Evolutionary conservation across 768 basidiomycete species (phyloP).

Genomic region (Ephemerocybe angulata): DNA sequence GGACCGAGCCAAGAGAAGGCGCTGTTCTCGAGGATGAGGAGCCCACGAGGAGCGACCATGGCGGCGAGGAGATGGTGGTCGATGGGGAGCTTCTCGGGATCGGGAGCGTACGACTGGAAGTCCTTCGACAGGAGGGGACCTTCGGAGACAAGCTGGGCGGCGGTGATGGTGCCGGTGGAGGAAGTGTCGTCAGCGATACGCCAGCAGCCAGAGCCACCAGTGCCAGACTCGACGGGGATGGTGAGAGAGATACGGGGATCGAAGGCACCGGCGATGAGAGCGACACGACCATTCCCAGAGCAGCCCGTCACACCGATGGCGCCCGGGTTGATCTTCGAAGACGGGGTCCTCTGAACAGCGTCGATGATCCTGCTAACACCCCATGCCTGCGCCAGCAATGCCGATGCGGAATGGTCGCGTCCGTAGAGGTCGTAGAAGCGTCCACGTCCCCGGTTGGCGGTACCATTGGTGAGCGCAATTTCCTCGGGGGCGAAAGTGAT

Average conservation of each 20-base stretch:
- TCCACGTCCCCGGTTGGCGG: slow-evolving; percentile 44
- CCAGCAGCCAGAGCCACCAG: slow-evolving; percentile 54
- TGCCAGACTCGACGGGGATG: slow-evolving; percentile 56
- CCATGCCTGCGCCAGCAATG: slow-evolving; percentile 57
- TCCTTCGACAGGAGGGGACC: slow-evolving; percentile 53
- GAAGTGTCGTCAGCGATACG: slow-evolving; percentile 46
- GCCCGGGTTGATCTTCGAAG: slow-evolving; percentile 35
- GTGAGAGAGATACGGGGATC: slow-evolving; percentile 51
- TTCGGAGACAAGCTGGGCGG: slow-evolving; percentile 48
- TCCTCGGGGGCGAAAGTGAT: slow-evolving; percentile 47
- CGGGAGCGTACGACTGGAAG: slow-evolving; percentile 43
- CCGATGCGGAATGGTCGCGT: slow-evolving; percentile 37
- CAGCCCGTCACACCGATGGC: slow-evolving; percentile 52
- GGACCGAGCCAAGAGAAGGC: slow-evolving; percentile 51
- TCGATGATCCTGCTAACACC: slow-evolving; percentile 55
- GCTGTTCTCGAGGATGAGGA: slow-evolving; percentile 52
- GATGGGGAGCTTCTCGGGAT: slow-evolving; percentile 41
- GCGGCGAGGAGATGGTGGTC: slow-evolving; percentile 55
- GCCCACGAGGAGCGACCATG: slow-evolving; percentile 47
- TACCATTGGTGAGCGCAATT: slow-evolving; percentile 43
- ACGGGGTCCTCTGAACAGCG: slow-evolving; percentile 42
- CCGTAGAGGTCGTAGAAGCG: slow-evolving; percentile 55
- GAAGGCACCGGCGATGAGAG: slow-evolving; percentile 53
- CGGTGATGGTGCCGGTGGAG: slow-evolving; percentile 44
- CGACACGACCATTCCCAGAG: slow-evolving; percentile 54